A percentile compares a stretch with the other conserved stretches of the same genome.
Evolutionary conservation across 2,329 filamentous ascomycete species (phyloP).

Genomic region (Scedosporium minutisporum): DNA sequence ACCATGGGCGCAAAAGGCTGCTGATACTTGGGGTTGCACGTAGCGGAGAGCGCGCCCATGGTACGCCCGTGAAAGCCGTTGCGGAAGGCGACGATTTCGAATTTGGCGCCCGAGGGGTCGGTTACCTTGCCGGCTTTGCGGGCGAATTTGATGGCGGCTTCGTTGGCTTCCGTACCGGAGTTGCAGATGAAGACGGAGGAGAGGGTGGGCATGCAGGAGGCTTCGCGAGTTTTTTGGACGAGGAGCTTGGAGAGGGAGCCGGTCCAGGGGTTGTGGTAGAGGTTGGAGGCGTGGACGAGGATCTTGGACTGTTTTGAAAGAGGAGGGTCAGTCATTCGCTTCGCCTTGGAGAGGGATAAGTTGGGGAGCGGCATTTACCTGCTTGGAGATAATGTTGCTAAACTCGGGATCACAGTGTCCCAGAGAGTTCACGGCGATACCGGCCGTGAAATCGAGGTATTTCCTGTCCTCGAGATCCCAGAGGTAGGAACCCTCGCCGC

Average conservation of each 20-base stretch:
- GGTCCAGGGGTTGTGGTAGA: slow-evolving; percentile 96
- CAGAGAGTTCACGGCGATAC: slow-evolving; percentile 88
- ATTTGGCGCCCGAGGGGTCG: slow-evolving; percentile 62
- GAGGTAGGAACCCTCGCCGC: slow-evolving; percentile 76
- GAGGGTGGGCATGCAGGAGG: slow-evolving; percentile 74
- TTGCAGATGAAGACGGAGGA: slow-evolving; percentile 86
- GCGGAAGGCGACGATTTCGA: slow-evolving; percentile 82
- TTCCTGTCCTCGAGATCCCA: slow-evolving; percentile 83
- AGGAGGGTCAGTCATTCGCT: neutral
- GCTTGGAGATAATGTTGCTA: slow-evolving; percentile 63
- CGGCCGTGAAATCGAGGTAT: slow-evolving; percentile 91
- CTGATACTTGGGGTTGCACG: slow-evolving; percentile 96
- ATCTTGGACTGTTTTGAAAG: slow-evolving; percentile 47
- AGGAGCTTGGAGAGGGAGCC: slow-evolving; percentile 79
- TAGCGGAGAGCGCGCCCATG: slow-evolving; percentile 91
- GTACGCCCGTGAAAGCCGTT: slow-evolving; percentile 93
- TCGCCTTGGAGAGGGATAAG: no score
- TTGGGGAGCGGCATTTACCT: slow-evolving; percentile 49
- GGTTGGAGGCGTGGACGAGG: slow-evolving; percentile 84
- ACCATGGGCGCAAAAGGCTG: slow-evolving; percentile 91
- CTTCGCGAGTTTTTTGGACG: slow-evolving; percentile 68
- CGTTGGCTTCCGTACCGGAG: slow-evolving; percentile 93
- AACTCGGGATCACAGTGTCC: slow-evolving; percentile 84
- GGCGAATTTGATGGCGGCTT: slow-evolving; percentile 94
- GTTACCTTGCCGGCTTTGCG: slow-evolving; percentile 76